Evolutionary conservation across 2,329 filamentous ascomycete species (phyloP).

Genomic region (Colletotrichum horii): DNA sequence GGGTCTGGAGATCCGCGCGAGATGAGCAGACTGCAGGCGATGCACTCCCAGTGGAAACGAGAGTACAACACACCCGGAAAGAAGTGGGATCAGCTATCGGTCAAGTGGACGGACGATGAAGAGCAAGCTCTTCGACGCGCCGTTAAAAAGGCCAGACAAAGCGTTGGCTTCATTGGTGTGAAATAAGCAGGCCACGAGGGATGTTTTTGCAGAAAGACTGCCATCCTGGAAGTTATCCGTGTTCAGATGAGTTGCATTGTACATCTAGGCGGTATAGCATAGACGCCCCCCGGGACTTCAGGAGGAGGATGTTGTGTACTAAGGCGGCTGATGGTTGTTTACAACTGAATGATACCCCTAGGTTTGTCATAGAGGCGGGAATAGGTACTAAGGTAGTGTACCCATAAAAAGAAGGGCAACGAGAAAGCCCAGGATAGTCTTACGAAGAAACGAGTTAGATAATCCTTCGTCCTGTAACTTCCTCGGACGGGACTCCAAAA

Average conservation of each 20-base stretch:
- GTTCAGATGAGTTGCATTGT: not conserved
- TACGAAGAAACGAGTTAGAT: not conserved
- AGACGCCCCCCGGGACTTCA: not conserved
- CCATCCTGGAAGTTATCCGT: not conserved
- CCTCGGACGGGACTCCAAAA: not conserved
- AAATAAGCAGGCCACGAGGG: constrained; percentile 52
- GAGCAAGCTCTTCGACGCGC: constrained; percentile 67
- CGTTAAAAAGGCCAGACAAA: constrained; percentile 61
- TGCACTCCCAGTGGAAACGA: constrained; percentile 65
- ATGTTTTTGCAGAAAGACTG: not conserved
- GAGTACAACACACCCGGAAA: constrained; percentile 68
- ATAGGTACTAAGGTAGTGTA: too few relatives aligned
- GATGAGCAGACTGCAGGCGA: constrained; percentile 65
- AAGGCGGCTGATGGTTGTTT: not conserved
- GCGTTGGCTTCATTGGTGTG: constrained; percentile 68
- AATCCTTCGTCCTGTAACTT: not conserved
- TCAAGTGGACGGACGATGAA: constrained; percentile 72
- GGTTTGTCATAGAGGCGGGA: not conserved
- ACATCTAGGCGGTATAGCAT: not conserved
- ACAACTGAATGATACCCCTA: constrained; percentile 10
- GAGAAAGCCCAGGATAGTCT: not conserved
- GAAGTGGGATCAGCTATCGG: constrained; percentile 70
- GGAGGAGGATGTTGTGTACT: not conserved
- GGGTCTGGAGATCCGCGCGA: constrained; percentile 72
- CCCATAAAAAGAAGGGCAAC: not conserved